These are phyloP conservation scores for Rhodocollybia butyracea DNA, from an alignment of 768 basidiomycete species.

Conservation along the genomic window DNA sequence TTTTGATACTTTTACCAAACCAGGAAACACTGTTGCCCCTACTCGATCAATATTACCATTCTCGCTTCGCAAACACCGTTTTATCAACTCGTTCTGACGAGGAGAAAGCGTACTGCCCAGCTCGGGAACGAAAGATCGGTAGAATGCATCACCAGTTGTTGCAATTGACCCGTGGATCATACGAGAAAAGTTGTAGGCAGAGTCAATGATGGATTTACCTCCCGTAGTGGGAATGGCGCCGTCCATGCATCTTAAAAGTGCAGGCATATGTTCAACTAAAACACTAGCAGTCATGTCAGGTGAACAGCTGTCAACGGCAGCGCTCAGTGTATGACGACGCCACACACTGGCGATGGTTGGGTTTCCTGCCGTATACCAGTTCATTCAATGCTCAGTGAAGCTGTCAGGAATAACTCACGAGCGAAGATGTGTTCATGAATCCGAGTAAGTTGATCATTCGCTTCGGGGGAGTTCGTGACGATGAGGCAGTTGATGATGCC, in stretches of 20 bases:
- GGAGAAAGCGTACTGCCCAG: slow-evolving; percentile 72
- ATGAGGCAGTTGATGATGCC: slow-evolving; percentile 84
- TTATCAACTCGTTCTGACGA: slow-evolving; percentile 79
- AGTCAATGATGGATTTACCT: slow-evolving; percentile 59
- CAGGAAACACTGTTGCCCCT: slow-evolving; percentile 85
- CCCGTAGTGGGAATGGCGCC: slow-evolving; percentile 39
- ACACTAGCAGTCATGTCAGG: slow-evolving; percentile 67
- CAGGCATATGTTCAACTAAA: slow-evolving; percentile 68
- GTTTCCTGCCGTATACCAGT: slow-evolving; percentile 49
- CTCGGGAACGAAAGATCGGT: slow-evolving; percentile 85
- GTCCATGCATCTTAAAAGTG: slow-evolving; percentile 53
- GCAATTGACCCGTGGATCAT: slow-evolving; percentile 78
- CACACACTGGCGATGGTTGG: slow-evolving; percentile 88
- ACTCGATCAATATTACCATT: slow-evolving; percentile 69
- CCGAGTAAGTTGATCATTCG: slow-evolving; percentile 79
- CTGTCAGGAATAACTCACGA: slow-evolving; percentile 45
- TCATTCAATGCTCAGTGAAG: background rate
- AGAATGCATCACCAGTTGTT: slow-evolving; percentile 69
- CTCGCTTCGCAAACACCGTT: slow-evolving; percentile 77
- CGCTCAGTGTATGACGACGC: slow-evolving; percentile 87
- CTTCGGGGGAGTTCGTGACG: slow-evolving; percentile 81
- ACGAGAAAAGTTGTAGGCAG: slow-evolving; percentile 76
- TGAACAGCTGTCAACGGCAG: slow-evolving; percentile 75
- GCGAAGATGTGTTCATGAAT: slow-evolving; percentile 89
- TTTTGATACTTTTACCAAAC: slow-evolving; percentile 75